These are phyloP conservation scores for Quercus rubra DNA, from an alignment of 306 rosid species.

Conservation along the genomic window DNA sequence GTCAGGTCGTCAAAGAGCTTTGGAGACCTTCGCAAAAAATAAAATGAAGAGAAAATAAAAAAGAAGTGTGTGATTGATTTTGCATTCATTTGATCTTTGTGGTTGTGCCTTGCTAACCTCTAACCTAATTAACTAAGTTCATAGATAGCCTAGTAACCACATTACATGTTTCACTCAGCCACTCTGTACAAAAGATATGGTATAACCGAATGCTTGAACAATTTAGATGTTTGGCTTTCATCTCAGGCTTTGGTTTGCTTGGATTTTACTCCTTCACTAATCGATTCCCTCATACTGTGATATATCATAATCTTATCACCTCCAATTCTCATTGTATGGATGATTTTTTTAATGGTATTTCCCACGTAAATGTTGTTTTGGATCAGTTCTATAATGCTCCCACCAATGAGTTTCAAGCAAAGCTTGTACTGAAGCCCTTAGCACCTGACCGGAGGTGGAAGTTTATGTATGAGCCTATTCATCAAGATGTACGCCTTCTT, in stretches of 20 bases:
- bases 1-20: too few relatives aligned
- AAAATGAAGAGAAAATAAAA: not conserved
- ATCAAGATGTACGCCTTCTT: constrained; percentile 68
- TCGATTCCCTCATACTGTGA: not conserved
- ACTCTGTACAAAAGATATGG: not conserved
- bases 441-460: constrained; percentile 79
- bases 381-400: constrained; percentile 90
- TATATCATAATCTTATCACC: not conserved
- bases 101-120: not conserved
- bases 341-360: not conserved
- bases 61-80: not conserved
- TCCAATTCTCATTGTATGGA: not conserved
- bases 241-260: not conserved
- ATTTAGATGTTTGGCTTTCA: not conserved
- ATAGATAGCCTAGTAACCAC: not conserved
- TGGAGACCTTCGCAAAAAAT: too few relatives aligned
- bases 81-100: not conserved
- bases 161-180: not conserved
- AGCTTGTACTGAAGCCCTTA: constrained; percentile 85
- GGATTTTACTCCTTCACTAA: not conserved
- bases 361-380: constrained; percentile 7
- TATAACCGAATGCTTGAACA: not conserved
- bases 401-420: constrained; percentile 67
- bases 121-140: not conserved
- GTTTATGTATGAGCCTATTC: constrained; percentile 73